Evolutionary conservation across 495 filamentous ascomycete species (phyloP), one percentile per base, ranked within the genome.

Genomic region (Talaromyces nanjingensis): DNA sequence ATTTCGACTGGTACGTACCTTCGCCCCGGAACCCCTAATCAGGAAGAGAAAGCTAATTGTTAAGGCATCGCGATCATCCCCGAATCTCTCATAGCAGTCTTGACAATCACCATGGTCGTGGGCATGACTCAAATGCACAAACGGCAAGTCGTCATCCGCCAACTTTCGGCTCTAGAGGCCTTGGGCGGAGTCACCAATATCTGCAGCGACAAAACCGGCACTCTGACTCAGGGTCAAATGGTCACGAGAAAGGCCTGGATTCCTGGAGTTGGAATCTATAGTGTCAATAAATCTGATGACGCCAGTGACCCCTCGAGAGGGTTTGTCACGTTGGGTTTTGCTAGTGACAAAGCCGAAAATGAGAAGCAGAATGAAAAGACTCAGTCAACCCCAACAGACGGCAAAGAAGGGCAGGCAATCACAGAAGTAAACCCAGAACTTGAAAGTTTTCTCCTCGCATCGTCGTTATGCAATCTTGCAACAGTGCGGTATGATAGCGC

Each of bases 131-230:
- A 83, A 18, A 93, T 94, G 90, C 80, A 86, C 1, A 87, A 86
- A 69, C 81, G 86, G 4, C 89, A 91, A 63, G 91, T 93, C 8
- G 86, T 93, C 54, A 86, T 92, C 25, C 87, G 91, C n/a, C 86
- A 91, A 66, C 78, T 93, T 24, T 88, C 87, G 60, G 90, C 90
- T 8, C 82, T 94, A 0, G 91, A 94, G 72, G 91, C 91, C 1
- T 84, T 94, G 14, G 91, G 90, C 12, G 90, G 90, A 42, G 88
- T 93, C 39, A 92, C 89, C 61, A 92, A 93, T 68, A 93, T 94
- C 66, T 94, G 91, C 72, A 92, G 90, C 8, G 91, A 94, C 73
- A 94, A 94, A 70, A 94, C 91, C 2, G 91, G 91, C 4, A 94
- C 91, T 0, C 76, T 94, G 20, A 94, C 91, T 0, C 88, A 90